phyloP scores from a whole-genome alignment of 2,329 filamentous ascomycete genomes.

The Aureobasidium sp. region DNA sequence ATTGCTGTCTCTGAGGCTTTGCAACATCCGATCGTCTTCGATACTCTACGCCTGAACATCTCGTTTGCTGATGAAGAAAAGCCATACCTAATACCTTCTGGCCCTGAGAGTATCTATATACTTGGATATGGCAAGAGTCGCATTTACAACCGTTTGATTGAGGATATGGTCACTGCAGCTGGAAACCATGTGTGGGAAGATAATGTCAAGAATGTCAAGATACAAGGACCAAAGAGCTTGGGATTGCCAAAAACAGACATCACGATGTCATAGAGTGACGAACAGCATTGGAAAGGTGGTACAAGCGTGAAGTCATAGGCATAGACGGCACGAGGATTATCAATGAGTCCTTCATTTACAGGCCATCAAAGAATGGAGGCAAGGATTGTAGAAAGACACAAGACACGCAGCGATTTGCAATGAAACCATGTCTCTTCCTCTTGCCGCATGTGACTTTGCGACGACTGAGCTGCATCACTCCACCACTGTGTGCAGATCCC shows the following conservation, averaged over 20 bases:
- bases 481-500: too few species aligned
- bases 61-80: constrained; percentile 1
- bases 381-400: too few species aligned
- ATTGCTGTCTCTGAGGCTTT: not conserved
- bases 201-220: not conserved
- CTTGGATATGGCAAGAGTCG: constrained; percentile 2
- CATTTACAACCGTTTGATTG: not conserved
- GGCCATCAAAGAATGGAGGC: too few species aligned
- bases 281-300: too few species aligned
- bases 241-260: not conserved
- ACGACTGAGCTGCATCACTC: too few species aligned
- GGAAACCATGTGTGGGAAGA: not conserved
- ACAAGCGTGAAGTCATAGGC: too few species aligned
- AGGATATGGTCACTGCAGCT: not conserved
- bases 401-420: too few species aligned
- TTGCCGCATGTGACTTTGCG: too few species aligned
- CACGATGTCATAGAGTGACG: not conserved
- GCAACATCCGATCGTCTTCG: not conserved
- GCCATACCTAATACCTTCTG: not conserved
- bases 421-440: too few species aligned
- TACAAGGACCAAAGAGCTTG: constrained; percentile 3
- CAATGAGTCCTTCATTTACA: too few species aligned
- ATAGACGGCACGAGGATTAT: too few species aligned
- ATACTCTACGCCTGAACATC: not conserved
- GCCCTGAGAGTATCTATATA: not conserved